Evolutionary conservation across 371 early-diverging fungal genomes (phyloP), one percentile per base, ranked within the genome.

Genomic region (Mortierella sp.): DNA sequence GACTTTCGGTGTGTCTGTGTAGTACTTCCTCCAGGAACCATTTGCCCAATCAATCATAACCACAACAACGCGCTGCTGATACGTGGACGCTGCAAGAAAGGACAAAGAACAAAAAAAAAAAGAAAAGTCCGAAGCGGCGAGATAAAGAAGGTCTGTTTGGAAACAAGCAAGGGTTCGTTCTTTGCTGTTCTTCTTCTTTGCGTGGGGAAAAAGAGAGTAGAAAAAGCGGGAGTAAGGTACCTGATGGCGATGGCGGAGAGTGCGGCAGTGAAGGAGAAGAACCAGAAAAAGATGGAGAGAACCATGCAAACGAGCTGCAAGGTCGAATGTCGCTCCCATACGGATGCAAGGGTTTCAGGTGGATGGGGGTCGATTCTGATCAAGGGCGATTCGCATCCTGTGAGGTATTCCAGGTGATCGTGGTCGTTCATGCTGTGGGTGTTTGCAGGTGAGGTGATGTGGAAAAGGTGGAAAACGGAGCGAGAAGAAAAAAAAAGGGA

Each of bases 281-380:
- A 71, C 80, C 82, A 86, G 41, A 79, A 54, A 41, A 86, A 80
- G 73, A 86, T 77, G 51, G 87, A 86, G 24, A 86, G 75, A 65
- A 82, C 55, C 82, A 86, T 86, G 74, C 82, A 76, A 55, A 75
- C 74, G 55, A 82, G 83, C 71, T 86, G 87, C 38, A 82, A 63
- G 41, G 80, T 86, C 51, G 87, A 86, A 72, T 82, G 71, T 72
- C 79, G 70, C 70, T 82, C 82, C 87, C 87, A 82, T 74, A 86
- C 65, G 11, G 82, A 82, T 54, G 55, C 84, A 21, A 76, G 70
- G 54, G 75, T 74, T 21, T 51, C 63, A 29, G 70, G 58, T 46
- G 24, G 70, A 18, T 44, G 46, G 35, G 70, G 79, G 4, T 75
- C 54, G 1, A 75, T 46, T 49, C 32, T 7, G 49, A 68, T 49